Percentiles rank a stretch among this genome's conserved stretches.
These are phyloP conservation scores for rapeseed (Brassica napus) DNA, from an alignment of 345 rosid genomes.

Conservation along the genomic window Da-Ae NC_063436.1:37187001-37187500, in stretches of 20 bases:
- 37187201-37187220: background rate
- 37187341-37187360: background rate
- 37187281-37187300: background rate
- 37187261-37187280: background rate
- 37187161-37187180: background rate
- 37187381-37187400: background rate
- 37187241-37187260: background rate
- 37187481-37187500: background rate
- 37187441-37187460: background rate
- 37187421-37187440: conserved; percentile 1
- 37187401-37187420: background rate
- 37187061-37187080: conserved; percentile 30
- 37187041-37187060: conserved; percentile 37
- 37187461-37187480: background rate
- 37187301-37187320: background rate
- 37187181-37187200: conserved; percentile 5
- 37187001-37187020: conserved; percentile 31
- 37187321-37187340: background rate
- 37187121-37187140: background rate
- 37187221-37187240: conserved; percentile 19
- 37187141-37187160: background rate
- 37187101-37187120: conserved; percentile 37
- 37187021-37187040: conserved; percentile 21
- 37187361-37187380: background rate
- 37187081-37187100: conserved; percentile 26